Evolutionary conservation across 306 rosid species (phyloP), one percentile per base, ranked within the genome.

Genomic region (Fragaria nilgerrensis): DNA sequence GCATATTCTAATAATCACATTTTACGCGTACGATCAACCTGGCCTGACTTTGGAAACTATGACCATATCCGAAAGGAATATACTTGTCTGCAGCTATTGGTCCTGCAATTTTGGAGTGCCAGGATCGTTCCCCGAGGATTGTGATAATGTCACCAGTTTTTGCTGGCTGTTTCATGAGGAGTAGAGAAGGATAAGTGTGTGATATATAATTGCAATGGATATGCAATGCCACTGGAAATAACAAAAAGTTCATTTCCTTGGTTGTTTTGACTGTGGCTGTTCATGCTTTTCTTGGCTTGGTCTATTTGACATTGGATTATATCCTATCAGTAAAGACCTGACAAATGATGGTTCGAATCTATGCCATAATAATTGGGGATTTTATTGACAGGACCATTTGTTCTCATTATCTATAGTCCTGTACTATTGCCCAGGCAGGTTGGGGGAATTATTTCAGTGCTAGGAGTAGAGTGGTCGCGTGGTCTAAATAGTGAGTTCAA

Each of bases 111-210:
- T 39, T 29, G 71, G 73, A 58, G 3, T 14, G 25, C 48, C 69
- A 45, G 77, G 81, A 59, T 81, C 74, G 12, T 12, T 52, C 69
- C 70, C 80, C 75, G 34, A 64, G 85, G 52, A 71, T 65, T 66
- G 36, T 65, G 59, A 41, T 37, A 67, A 43, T 44, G 29, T 45
- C 15, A 27, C 32, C 23, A 8, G n/a, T 20, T 68, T 17, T 34
- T 2, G 62, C 72, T 70, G 64, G 47, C 64, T 73, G 58, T 19
- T 19, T 44, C 44, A 43, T 9, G 45, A 23, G 50, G 79, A 37
- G 32, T 17, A 17, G 58, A 52, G 58, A 50, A 50, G 22, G 22
- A 19, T 19, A 17, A 52, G 58, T 32, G 36, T 32, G 36, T 49
- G 55, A 49, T 49, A 16, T 49, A 49, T 49, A 49, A 15, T 16